A percentile compares a stretch with the other conserved stretches of the same genome.
Evolutionary conservation across 345 rosid genomes (phyloP).

Genomic region (Rhodomyrtus tomentosa): DNA sequence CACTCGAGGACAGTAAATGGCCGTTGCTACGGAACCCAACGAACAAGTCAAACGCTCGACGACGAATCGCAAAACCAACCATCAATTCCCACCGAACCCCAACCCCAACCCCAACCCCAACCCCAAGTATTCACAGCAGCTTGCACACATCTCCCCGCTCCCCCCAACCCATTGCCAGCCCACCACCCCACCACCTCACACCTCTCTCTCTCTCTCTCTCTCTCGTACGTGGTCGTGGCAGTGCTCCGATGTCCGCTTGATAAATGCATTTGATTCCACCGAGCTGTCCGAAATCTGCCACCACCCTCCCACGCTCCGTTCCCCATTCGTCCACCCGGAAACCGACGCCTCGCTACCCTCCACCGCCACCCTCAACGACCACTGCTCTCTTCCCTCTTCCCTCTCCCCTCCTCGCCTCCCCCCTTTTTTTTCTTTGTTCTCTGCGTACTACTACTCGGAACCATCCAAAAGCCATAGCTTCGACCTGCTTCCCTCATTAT

Average conservation of each 20-base stretch:
- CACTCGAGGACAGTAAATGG: constrained; percentile 12
- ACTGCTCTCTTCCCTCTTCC: constrained; percentile 5
- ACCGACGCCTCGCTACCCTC: constrained; percentile 44
- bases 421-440: not conserved
- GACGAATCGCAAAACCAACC: constrained; percentile 30
- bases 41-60: constrained; percentile 67
- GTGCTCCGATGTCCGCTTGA: not conserved
- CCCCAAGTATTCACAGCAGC: not conserved
- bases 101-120: constrained; percentile 3
- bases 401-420: not conserved
- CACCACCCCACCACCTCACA: not conserved
- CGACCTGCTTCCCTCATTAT: not conserved
- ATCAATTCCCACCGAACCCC: constrained; percentile 11
- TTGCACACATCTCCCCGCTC: not conserved
- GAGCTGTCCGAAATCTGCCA: not conserved
- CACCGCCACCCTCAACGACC: constrained; percentile 24
- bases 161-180: not conserved
- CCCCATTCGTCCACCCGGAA: not conserved
- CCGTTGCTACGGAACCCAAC: constrained; percentile 12
- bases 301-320: not conserved
- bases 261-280: not conserved
- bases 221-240: not conserved
- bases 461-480: not conserved
- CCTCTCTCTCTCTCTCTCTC: not conserved
- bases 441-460: not conserved